Evolutionary conservation across 2,329 filamentous ascomycete species (phyloP), one percentile per base, ranked within the genome.

Genomic region (Alternaria hordeiaustralica): DNA sequence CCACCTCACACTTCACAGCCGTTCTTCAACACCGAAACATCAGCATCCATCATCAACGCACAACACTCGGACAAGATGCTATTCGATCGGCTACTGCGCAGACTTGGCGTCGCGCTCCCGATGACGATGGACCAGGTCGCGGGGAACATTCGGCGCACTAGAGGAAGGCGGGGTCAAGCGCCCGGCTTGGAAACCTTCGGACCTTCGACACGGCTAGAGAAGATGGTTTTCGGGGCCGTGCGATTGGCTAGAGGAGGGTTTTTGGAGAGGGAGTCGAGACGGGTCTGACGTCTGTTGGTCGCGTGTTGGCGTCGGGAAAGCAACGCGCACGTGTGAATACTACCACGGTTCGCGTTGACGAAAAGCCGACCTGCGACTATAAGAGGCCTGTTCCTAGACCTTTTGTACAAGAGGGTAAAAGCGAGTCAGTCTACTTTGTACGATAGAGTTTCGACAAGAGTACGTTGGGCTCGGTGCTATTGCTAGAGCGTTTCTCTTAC

Each of bases 101-200:
- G 53, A 28, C 56, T 56, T 43, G 21, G 56, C 56, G 49, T 44
- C 61, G 56, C 36, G 28, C 54, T 55, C 56, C 63, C 60, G 60
- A 53, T 26, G 33, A 55, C 25, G 47, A 49, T 15, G 36, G 28
- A 26, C 23, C 21, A 46, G 11, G 15, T 41, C 62, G 65, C 71
- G 71, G 71, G 66, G 70, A 51, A 67, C 64, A 65, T 58, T 74
- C 70, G 71, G 72, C 64, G 66, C 56, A 60, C 57, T 58, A 61
- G 53, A 50, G 18, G 50, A 69, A 58, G 63, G 73, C 71, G 72
- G 72, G 69, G 72, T 71, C 55, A 23, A 41, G 25, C 21, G 64
- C 64, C 41, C 47, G 50, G 43, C 58, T 57, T 57, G 54, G 46
- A 46, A 20, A 18, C 8, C n/a, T 55, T 62, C 71, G 69, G 71